A percentile compares a stretch with the other conserved stretches of the same genome.
These are phyloP conservation scores for Phyllosticta citriasiana DNA, from an alignment of 2,329 filamentous ascomycete genomes.

Conservation along the genomic window DNA sequence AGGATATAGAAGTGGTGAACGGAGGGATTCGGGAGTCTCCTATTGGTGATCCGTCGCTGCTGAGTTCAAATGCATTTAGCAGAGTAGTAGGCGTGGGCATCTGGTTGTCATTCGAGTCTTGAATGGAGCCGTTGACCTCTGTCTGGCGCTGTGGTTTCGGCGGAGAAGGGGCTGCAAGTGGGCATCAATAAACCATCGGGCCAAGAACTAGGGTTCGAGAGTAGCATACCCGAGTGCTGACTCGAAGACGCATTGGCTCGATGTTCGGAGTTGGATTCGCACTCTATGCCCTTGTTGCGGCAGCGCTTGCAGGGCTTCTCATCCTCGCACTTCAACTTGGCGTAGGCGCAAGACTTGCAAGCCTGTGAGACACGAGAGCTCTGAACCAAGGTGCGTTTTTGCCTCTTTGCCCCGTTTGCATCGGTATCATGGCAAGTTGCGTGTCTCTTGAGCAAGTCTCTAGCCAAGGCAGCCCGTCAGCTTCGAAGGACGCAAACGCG, in stretches of 20 bases:
- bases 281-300: slow-evolving; percentile 38
- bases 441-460: slow-evolving; percentile 43
- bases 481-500: background rate
- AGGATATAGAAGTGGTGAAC: background rate
- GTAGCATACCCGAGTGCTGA: background rate
- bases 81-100: slow-evolving; percentile 7
- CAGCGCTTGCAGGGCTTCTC: slow-evolving; percentile 45
- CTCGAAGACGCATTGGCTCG: background rate
- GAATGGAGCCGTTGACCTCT: background rate
- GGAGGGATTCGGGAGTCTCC: background rate
- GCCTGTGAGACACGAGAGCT: slow-evolving; percentile 37
- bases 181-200: background rate
- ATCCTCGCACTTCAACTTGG: slow-evolving; percentile 45
- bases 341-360: slow-evolving; percentile 42
- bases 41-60: slow-evolving; percentile 5
- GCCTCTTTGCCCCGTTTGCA: slow-evolving; percentile 21
- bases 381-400: slow-evolving; percentile 7
- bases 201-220: background rate
- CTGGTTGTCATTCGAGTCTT: background rate
- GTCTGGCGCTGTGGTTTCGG: background rate
- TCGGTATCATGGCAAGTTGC: slow-evolving; percentile 34
- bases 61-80: slow-evolving; percentile 7
- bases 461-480: slow-evolving; percentile 11
- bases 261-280: slow-evolving; percentile 19
- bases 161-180: background rate